Base-by-base conservation (phyloP, 192 early-diverging fungal genomes). In the Entomortierella lignicola region DNA sequence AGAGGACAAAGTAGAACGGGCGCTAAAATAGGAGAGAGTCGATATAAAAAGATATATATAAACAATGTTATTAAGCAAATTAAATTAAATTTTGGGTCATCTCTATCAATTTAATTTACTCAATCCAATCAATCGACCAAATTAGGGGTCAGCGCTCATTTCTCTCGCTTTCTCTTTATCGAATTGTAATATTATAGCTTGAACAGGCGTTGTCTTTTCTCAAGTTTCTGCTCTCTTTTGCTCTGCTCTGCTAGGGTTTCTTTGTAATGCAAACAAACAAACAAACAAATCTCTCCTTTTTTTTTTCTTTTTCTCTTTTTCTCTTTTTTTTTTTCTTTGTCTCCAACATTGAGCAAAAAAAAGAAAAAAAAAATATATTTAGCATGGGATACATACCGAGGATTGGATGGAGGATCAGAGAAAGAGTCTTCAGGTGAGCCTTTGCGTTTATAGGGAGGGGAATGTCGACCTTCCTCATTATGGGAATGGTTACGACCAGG, bases 391-490 rank as follows among this genome's bases (percentile, higher is more conserved):
- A 37, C 75, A 48, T 79, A 79, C 75, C 75, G 67, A 55, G 75
- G 43, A 2, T 26, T 42, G 18, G 60, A 64, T 23, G 66, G 41
- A 29, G 55, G 48, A 48, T 70, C 62, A 21, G 66, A 64, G 39
- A 66, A 63, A 2, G 65, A 65, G 27, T 79, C 75, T 4, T 79
- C 75, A 4, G 75, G 75, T 13, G 75, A 79, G 0, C 75, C 75
- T 55, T 79, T 79, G 63, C 75, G 75, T 52, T 79, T 79, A 68
- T 63, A 79, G 17, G 67, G 39, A 23, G 75, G 75, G 2, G 75
- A 79, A 55, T 31, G 56, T 3, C 56, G 58, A 11, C 62, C 61
- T 4, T 58, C 51, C 18, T 59, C 69, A 3, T 71, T 25, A 54
- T 54, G 52, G 47, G 55, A 44, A 5, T 25, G 53, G 29, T 18